These are phyloP conservation scores for Coemansia sp. DNA, from an alignment of 192 early-diverging fungal genomes.

Conservation along the genomic window DNA sequence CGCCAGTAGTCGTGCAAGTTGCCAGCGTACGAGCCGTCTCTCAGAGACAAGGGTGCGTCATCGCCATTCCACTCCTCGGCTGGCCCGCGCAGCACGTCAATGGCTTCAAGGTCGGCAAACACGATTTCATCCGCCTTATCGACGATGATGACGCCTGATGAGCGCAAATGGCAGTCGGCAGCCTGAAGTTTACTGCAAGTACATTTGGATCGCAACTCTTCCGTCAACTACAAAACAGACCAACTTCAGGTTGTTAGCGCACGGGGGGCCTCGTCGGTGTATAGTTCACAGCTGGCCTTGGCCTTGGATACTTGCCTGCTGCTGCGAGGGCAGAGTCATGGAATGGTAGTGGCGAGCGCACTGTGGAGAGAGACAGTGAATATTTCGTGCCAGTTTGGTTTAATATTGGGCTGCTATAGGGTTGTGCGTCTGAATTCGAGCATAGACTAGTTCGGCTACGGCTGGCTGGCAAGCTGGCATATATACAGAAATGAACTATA, in stretches of 20 bases:
- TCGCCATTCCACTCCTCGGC: slow-evolving; percentile 39
- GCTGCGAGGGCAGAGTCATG: slow-evolving; percentile 1
- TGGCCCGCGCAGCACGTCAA: slow-evolving; percentile 43
- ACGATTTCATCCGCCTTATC: slow-evolving; percentile 22
- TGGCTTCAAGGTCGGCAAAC: slow-evolving; percentile 42
- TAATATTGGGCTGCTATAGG: not conserved
- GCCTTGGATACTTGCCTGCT: slow-evolving; percentile 1
- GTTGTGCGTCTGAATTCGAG: slow-evolving; percentile 1
- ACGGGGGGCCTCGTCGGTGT: no score
- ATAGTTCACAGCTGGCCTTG: not conserved
- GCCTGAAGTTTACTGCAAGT: slow-evolving; percentile 23
- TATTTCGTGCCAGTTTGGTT: no score
- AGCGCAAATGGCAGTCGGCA: slow-evolving; percentile 45
- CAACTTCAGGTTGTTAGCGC: no score
- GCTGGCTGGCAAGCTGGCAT: not conserved
- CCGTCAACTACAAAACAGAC: slow-evolving; percentile 21
- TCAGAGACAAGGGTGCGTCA: slow-evolving; percentile 9
- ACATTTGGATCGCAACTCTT: slow-evolving; percentile 23
- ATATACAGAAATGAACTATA: not conserved
- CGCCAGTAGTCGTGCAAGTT: slow-evolving; percentile 27
- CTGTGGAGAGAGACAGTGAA: not conserved
- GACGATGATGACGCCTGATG: slow-evolving; percentile 42
- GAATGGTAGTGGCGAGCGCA: not conserved
- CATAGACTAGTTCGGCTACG: not conserved
- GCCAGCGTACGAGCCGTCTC: slow-evolving; percentile 24